These are phyloP conservation scores for Paecilomyces niveus DNA, from an alignment of 2,329 filamentous ascomycete genomes.

Conservation along the genomic window DNA sequence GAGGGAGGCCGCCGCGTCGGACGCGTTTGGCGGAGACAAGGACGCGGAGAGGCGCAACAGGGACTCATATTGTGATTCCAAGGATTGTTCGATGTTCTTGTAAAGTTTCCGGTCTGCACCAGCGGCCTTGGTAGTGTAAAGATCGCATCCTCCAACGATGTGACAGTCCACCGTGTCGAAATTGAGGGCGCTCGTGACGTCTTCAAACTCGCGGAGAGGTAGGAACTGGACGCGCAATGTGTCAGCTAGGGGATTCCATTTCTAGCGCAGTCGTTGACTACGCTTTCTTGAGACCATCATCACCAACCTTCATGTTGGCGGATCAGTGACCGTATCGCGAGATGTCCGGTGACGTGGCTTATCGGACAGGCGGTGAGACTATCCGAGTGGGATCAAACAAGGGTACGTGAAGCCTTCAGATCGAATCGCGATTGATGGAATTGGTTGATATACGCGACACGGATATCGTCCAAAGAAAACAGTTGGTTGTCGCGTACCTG, in stretches of 20 bases:
- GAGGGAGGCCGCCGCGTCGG: constrained; percentile 58
- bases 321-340: not conserved
- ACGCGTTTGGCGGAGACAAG: constrained; percentile 73
- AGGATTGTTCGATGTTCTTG: constrained; percentile 84
- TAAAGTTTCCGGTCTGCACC: constrained; percentile 95
- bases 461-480: not conserved
- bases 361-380: not conserved
- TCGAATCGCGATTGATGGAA: not conserved
- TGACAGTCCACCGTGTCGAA: constrained; percentile 92
- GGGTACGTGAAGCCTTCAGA: not conserved
- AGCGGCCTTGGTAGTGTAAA: constrained; percentile 95
- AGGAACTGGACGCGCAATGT: constrained; percentile 60
- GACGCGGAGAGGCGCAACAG: constrained; percentile 79
- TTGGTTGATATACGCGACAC: not conserved
- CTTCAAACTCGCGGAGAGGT: constrained; percentile 82
- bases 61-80: constrained; percentile 86
- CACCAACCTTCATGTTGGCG: constrained; percentile 5
- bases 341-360: not conserved
- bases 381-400: not conserved
- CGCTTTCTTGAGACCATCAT: not conserved
- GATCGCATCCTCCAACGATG: constrained; percentile 86
- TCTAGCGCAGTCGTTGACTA: not conserved
- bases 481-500: not conserved
- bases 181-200: constrained; percentile 85
- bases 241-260: constrained; percentile 6